These are phyloP conservation scores for Pseudoperonospora humuli DNA, from an alignment of 352 stramenopile species.

Conservation along the genomic window DNA sequence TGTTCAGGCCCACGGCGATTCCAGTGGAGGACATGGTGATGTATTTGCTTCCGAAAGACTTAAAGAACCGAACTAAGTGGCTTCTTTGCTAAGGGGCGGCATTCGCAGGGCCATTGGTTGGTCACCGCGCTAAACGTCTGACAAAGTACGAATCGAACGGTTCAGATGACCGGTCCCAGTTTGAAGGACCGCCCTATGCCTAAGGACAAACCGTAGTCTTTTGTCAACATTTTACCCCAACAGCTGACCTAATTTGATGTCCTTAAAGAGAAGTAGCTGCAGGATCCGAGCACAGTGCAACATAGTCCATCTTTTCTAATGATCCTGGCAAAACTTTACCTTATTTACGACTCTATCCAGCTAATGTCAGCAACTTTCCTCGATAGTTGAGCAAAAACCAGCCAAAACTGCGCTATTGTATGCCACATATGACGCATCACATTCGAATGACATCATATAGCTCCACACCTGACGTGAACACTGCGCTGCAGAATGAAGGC, in stretches of 20 bases:
- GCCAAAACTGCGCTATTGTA: no score
- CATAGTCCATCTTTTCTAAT: no score
- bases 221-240: neutral
- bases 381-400: conserved; percentile 8
- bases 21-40: conserved; percentile 83
- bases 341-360: neutral
- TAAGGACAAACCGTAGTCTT: no score
- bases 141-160: conserved; percentile 18
- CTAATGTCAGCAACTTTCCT: no score
- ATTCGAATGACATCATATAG: conserved; percentile 42
- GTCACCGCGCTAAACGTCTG: conserved; percentile 11
- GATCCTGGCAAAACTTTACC: no score
- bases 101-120: conserved; percentile 28
- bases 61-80: conserved; percentile 80
- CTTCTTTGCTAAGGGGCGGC: neutral
- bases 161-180: conserved; percentile 18
- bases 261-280: no score
- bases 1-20: conserved; percentile 89
- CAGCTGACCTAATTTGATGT: no score
- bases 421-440: conserved; percentile 17
- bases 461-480: conserved; percentile 26
- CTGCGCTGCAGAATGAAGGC: conserved; percentile 5
- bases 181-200: no score
- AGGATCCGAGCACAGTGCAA: no score
- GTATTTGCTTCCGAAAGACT: conserved; percentile 80